phyloP scores from a whole-genome alignment of 768 basidiomycete genomes.

The Erythrobasidium yunnanense region DNA sequence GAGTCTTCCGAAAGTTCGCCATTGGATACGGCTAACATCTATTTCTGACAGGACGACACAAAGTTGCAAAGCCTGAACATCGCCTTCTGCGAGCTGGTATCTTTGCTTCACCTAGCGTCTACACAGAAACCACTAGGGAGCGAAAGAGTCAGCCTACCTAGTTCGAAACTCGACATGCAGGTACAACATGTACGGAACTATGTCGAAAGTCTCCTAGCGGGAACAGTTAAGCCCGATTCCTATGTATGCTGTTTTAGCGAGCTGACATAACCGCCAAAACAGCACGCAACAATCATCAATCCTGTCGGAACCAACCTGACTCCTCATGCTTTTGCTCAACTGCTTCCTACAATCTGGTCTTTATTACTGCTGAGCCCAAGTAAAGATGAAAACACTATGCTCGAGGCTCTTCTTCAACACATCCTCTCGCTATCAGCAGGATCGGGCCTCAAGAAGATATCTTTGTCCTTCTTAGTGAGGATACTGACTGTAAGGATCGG shows the following conservation, averaged over 20 bases:
- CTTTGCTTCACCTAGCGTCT: not conserved
- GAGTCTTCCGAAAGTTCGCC: no score
- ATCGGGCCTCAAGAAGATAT: not conserved
- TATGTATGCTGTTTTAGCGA: not conserved
- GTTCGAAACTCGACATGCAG: not conserved
- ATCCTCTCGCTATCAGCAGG: not conserved
- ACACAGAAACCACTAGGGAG: not conserved
- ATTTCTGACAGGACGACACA: no score
- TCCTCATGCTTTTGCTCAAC: slow-evolving; percentile 1
- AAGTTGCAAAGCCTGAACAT: slow-evolving; percentile 15
- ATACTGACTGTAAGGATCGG: not conserved
- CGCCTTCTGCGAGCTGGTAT: slow-evolving; percentile 14
- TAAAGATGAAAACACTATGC: not conserved
- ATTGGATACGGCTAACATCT: no score
- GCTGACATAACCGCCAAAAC: no score
- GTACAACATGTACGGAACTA: not conserved
- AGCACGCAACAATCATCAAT: no score
- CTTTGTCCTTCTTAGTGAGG: not conserved
- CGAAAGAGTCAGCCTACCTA: not conserved
- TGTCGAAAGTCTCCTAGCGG: not conserved
- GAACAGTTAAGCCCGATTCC: not conserved
- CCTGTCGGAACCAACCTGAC: not conserved
- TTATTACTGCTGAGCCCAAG: not conserved
- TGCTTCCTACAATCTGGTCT: slow-evolving; percentile 18
- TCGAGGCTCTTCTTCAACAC: not conserved